These are phyloP conservation scores for Pseudoneurospora amorphoporcata DNA, from an alignment of 495 filamentous ascomycete genomes.

Conservation along the genomic window DNA sequence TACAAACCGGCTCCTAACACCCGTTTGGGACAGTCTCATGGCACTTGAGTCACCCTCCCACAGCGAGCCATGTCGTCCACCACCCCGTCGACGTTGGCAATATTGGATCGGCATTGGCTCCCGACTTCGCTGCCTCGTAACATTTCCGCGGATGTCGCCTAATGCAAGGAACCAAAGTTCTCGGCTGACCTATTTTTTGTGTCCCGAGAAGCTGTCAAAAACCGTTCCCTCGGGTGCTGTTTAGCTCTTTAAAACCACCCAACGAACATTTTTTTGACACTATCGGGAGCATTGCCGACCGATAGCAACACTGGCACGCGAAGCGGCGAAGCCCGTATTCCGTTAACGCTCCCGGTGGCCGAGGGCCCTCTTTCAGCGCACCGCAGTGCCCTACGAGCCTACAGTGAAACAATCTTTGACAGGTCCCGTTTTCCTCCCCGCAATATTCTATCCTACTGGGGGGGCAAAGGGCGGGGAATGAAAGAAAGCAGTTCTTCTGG, in stretches of 20 bases:
- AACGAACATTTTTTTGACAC: not conserved
- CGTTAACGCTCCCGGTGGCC: not conserved
- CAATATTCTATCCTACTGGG: not conserved
- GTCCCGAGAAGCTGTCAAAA: not conserved
- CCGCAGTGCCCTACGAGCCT: not conserved
- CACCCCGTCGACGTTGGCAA: not conserved
- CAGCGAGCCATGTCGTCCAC: not conserved
- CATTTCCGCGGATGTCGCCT: constrained; percentile 20
- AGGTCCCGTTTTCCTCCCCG: not conserved
- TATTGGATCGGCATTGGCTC: constrained; percentile 9
- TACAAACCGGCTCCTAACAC: constrained; percentile 23
- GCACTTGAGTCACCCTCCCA: constrained; percentile 6
- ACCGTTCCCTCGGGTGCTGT: not conserved
- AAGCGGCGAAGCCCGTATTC: not conserved
- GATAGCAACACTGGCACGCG: not conserved
- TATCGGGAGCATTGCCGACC: not conserved
- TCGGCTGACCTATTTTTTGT: not conserved
- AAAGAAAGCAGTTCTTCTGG: not conserved
- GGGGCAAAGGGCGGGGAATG: not conserved
- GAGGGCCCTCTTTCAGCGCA: not conserved
- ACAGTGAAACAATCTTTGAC: not conserved
- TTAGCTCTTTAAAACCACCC: not conserved
- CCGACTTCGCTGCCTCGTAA: not conserved
- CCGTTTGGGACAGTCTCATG: constrained; percentile 5
- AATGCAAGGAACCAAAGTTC: not conserved